Base-by-base conservation (phyloP, 1,139 yeast genomes). In the Magnusiomyces tetraspermus region DNA sequence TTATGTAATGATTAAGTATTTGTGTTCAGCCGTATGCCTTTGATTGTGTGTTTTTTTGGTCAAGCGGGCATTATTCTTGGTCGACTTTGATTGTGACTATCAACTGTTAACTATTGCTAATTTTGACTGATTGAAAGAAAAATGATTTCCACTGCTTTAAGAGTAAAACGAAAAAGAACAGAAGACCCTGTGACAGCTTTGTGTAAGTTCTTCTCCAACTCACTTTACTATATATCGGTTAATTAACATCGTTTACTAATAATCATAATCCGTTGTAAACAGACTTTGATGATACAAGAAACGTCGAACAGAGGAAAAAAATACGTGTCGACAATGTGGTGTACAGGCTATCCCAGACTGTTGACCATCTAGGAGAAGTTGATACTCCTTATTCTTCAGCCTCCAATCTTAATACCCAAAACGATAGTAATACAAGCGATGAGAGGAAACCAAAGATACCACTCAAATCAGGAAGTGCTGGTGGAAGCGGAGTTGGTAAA, bases 101-200 rank as follows among this genome's bases (percentile, higher is more conserved):
- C n/a, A n/a, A n/a, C n/a, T n/a, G n/a, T n/a, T n/a, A n/a, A n/a
- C n/a, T n/a, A n/a, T n/a, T n/a, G n/a, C n/a, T n/a, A n/a, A n/a
- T n/a, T n/a, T n/a, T n/a, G n/a, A n/a, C n/a, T n/a, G n/a, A n/a
- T n/a, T n/a, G n/a, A n/a, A n/a, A n/a, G n/a, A 24, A 43, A 11
- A 31, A 46, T 46, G 49, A 46, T 46, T 17, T 19, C 49, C n/a
- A 37, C 49, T 11, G 42, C 49, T 13, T 47, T 53, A n/a, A 44
- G 96, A 55, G 84, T 90, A 66, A 90, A 90, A 69, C 76, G 97
- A 58, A 83, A 85, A 64, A 76, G 96, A 56, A 83, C 81, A 53
- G 94, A 87, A 62, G 96, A 86, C 59, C 95, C 96, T 1, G 74
- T 90, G 24, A 88, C 85, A 60, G 95, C 96, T 0, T 74, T 90